These are phyloP conservation scores for Phyllosticta citribraziliensis DNA, from an alignment of 2,329 filamentous ascomycete genomes.

Conservation along the genomic window DNA sequence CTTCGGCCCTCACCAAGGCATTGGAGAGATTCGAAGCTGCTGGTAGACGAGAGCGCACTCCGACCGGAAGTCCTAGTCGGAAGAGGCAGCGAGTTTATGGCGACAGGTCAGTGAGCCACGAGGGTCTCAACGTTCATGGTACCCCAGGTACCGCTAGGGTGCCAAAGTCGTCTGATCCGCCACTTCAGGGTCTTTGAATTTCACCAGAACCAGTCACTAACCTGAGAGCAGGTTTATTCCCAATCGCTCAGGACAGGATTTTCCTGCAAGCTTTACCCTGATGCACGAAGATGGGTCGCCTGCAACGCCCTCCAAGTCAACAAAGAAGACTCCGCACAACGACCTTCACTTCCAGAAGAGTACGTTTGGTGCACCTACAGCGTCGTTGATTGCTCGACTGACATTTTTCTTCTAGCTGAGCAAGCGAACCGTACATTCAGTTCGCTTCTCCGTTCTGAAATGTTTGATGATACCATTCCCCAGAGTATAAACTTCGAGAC, in stretches of 20 bases:
- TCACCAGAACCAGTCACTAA: background rate
- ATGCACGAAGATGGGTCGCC: conserved; percentile 89
- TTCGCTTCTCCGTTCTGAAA: conserved; percentile 73
- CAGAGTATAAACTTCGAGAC: conserved; percentile 60
- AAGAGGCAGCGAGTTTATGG: conserved; percentile 60
- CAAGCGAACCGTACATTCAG: conserved; percentile 94
- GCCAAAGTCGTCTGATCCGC: background rate
- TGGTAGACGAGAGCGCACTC: conserved; percentile 52
- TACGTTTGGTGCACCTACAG: conserved; percentile 3
- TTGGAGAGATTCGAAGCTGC: conserved; percentile 53
- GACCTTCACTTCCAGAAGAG: conserved; percentile 93
- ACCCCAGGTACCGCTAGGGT: background rate
- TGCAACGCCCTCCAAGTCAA: conserved; percentile 75
- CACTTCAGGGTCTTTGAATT: background rate
- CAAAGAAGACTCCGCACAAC: conserved; percentile 75
- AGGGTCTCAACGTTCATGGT: background rate
- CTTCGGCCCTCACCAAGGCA: conserved; percentile 49
- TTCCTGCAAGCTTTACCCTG: conserved; percentile 85
- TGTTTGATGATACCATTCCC: conserved; percentile 85
- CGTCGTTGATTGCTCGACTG: conserved; percentile 7
- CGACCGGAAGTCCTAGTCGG: conserved; percentile 55
- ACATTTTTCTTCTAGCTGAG: conserved; percentile 49
- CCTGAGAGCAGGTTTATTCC: conserved; percentile 69
- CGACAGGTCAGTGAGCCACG: conserved; percentile 28
- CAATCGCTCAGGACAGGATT: conserved; percentile 82